Base-by-base conservation (phyloP, 176 grass and related monocot genomes). In the Aegilops sharonensis region DNA sequence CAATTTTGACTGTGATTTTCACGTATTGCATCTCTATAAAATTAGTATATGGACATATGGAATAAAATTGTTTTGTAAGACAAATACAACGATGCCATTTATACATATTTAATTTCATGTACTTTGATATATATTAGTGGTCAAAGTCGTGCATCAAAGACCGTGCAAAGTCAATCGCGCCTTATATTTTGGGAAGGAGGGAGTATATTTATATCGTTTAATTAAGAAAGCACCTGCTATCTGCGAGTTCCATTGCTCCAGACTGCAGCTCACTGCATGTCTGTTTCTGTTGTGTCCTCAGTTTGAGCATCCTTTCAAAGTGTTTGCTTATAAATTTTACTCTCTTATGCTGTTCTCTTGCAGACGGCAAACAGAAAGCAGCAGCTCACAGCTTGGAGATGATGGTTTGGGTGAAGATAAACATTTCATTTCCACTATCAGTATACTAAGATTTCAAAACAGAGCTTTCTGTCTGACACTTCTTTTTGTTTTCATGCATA, bases 291-390 rank as follows among this genome's bases (percentile, higher is more conserved):
- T 37, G 24, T 50, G 15, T 74, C 11, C 40, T 59, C 72, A 21
- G 64, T 67, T 39, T 63, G 30, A 67, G 23, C 65, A 64, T 43
- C n/a, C 24, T 36, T 64, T 17, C 2, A 68, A 83, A 71, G n/a
- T 78, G 14, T 32, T 61, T 89, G 31, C 83, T 86, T 76, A 78
- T 0, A 79, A 27, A 31, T 70, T 61, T 89, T 84, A 64, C 67
- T 15, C 75, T 64, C 73, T 81, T 43, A 32, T 42, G 10, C 70
- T 25, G 5, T 30, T 75, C 25, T 75, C 47, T 50, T 89, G 62
- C 94, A 95, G 94, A 40, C 87, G 56, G 83, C 81, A 90, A 23
- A 85, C 54, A 72, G 94, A 93, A 83, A 91, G 36, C 60, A 84
- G 52, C 68, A 57, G 24, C 72, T 87, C 70, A 8, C 78, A 86